phyloP scores from a whole-genome alignment of 2,329 filamentous ascomycete species.

The Clarireedia sp. region DNA sequence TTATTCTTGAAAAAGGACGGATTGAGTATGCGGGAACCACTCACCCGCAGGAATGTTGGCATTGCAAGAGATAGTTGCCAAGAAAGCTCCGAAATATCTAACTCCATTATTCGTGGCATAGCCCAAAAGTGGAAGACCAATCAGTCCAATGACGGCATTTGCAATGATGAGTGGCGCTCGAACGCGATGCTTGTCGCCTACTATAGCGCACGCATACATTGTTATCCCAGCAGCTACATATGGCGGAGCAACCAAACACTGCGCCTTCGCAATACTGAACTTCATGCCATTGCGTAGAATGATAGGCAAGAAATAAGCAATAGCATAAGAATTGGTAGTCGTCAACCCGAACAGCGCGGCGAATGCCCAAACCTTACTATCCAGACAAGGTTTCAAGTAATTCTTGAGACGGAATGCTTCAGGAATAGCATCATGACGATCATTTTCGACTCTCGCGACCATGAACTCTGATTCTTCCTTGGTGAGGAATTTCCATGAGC shows the following conservation, averaged over 20 bases:
- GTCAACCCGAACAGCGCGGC: no score
- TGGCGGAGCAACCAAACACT: no score
- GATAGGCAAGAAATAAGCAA: no score
- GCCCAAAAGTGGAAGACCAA: slow-evolving; percentile 39
- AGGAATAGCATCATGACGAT: slow-evolving; percentile 44
- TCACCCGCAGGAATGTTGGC: slow-evolving; percentile 18
- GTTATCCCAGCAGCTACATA: no score
- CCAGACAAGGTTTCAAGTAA: slow-evolving; percentile 33
- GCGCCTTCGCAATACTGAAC: no score
- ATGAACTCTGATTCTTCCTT: slow-evolving; percentile 45
- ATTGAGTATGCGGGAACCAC: no score
- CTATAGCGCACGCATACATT: no score
- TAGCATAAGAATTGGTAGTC: no score
- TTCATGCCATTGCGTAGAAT: no score
- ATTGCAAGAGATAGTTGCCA: slow-evolving; percentile 46
- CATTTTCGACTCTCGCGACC: slow-evolving; percentile 45
- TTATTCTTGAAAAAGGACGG: no score
- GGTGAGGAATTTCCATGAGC: slow-evolving; percentile 41
- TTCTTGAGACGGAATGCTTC: slow-evolving; percentile 40
- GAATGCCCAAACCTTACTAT: no score
- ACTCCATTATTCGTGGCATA: slow-evolving; percentile 39
- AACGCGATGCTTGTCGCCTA: no score
- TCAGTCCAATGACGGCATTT: background rate
- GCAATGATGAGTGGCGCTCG: slow-evolving; percentile 27
- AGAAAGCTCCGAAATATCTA: slow-evolving; percentile 48